Percentiles rank a stretch among this genome's conserved stretches.
Conservation (phyloP, 2,329 filamentous ascomycete species). For the Talaromyces sp. region DNA sequence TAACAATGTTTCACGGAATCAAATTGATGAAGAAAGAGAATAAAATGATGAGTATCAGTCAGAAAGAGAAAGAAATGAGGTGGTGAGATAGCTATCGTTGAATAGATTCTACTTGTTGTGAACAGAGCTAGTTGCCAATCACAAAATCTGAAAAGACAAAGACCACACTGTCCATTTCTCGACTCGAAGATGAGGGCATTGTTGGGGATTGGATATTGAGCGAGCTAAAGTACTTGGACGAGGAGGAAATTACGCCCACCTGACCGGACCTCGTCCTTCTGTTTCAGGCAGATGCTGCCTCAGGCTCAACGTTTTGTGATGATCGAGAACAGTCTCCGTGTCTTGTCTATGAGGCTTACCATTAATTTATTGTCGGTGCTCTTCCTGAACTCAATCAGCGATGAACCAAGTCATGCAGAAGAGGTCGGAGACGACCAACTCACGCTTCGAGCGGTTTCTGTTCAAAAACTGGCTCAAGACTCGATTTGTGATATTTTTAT, state of each 20-base stretch:
- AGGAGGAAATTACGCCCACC: background rate
- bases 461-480: background rate
- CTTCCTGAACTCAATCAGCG: background rate
- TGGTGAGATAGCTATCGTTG: background rate
- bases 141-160: background rate
- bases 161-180: background rate
- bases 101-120: background rate
- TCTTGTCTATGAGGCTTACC: background rate
- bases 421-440: background rate
- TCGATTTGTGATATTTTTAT: background rate
- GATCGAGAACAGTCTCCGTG: background rate
- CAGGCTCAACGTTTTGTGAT: background rate
- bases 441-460: background rate
- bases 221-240: background rate
- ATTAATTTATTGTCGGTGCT: background rate
- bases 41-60: background rate
- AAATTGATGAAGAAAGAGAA: background rate
- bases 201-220: background rate
- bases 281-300: background rate
- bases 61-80: background rate
- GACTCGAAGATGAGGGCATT: background rate
- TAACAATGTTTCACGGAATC: background rate
- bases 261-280: background rate
- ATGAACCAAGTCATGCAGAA: background rate
- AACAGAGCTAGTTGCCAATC: background rate